Conservation (phyloP, 345 rosid genomes). For the Euclidium syriacum region DNA sequence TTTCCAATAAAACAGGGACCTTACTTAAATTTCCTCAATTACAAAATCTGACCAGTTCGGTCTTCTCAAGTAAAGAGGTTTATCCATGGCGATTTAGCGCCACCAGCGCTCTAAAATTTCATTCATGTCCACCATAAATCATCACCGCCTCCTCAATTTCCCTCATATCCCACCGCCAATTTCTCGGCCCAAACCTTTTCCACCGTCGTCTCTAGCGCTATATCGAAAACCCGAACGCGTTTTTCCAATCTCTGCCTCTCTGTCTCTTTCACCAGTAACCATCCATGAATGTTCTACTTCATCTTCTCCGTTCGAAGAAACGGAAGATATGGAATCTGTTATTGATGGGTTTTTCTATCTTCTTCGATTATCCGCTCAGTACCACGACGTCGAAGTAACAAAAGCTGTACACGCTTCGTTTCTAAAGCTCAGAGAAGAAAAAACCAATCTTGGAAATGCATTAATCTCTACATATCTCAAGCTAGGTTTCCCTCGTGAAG, state of each 20-base stretch:
- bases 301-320: background rate
- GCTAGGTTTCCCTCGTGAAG: conserved; percentile 48
- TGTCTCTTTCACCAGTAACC: conserved; percentile 19
- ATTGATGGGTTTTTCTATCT: conserved; percentile 35
- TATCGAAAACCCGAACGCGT: conserved; percentile 17
- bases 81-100: conserved; percentile 34
- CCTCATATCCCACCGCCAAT: conserved; percentile 21
- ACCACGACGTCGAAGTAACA: conserved; percentile 41
- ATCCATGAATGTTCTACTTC: background rate
- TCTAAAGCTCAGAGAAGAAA: conserved; percentile 42
- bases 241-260: conserved; percentile 17
- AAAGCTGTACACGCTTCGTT: conserved; percentile 58
- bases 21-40: background rate
- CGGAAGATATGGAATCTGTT: conserved; percentile 14
- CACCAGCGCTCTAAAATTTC: background rate
- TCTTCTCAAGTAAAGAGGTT: background rate
- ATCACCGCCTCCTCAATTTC: conserved; percentile 23
- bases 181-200: background rate
- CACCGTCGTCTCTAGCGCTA: conserved; percentile 22
- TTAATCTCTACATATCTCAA: conserved; percentile 59
- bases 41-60: background rate
- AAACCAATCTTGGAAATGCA: conserved; percentile 43
- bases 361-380: conserved; percentile 49
- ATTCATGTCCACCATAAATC: conserved; percentile 47
- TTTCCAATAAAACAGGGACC: background rate